Conservation (phyloP, 345 rosid species). For the Eucalyptus microcorys region DNA sequence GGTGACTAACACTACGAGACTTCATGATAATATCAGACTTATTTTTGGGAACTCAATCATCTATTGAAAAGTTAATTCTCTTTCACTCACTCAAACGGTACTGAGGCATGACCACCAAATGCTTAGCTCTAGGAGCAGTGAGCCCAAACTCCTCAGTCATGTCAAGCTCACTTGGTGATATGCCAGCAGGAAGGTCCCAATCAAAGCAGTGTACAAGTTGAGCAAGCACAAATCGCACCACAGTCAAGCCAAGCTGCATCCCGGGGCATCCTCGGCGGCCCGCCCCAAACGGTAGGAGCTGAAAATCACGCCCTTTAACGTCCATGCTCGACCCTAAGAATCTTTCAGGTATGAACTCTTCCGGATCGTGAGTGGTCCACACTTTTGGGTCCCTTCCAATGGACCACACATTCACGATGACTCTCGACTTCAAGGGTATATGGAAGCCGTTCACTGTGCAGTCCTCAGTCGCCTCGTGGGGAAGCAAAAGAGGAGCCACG, state of each 20-base stretch:
- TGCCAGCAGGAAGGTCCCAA: conserved; percentile 22
- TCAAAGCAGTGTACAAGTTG: conserved; percentile 40
- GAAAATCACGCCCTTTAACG: conserved; percentile 17
- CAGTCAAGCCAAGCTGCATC: conserved; percentile 12
- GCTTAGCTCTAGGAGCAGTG: conserved; percentile 11
- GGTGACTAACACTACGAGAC: neutral
- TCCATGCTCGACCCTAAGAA: conserved; percentile 13
- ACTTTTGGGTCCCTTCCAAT: conserved; percentile 23
- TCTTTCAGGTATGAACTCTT: conserved; percentile 26
- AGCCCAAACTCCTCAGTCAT: conserved; percentile 30
- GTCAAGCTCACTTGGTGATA: conserved; percentile 9
- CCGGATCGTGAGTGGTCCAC: conserved; percentile 12
- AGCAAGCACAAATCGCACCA: conserved; percentile 11
- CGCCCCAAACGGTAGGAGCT: conserved; percentile 33
- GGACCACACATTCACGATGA: conserved; percentile 19
- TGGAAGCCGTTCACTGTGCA: conserved; percentile 8
- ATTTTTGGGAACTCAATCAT: neutral
- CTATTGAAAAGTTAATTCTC: neutral
- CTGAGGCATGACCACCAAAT: conserved; percentile 11
- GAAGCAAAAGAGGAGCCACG: conserved; percentile 12
- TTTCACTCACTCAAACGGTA: conserved; percentile 4
- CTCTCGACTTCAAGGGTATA: conserved; percentile 13
- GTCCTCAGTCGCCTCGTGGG: conserved; percentile 19
- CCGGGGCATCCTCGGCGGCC: conserved; percentile 36
- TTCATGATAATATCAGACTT: neutral